Conservation (phyloP, 2,329 filamentous ascomycete species). For the Nothopassalora personata region DNA sequence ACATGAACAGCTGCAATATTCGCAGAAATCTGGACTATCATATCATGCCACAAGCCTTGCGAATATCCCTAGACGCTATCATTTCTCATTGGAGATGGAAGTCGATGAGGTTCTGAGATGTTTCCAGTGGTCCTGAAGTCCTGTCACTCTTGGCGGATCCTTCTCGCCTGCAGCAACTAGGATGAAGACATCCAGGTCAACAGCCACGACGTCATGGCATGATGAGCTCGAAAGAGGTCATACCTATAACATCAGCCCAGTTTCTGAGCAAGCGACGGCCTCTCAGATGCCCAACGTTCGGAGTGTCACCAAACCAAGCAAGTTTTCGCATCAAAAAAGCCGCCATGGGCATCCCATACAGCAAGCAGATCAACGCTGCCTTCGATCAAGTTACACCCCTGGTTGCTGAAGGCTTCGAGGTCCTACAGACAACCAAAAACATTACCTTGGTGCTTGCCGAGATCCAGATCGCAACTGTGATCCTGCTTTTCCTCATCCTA, state of each 20-base stretch:
- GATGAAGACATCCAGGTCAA: not conserved
- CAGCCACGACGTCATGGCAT: not conserved
- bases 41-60: too few species aligned
- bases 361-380: conserved; percentile 47
- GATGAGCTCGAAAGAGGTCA: not conserved
- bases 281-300: not conserved
- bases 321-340: not conserved
- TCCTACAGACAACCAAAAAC: conserved; percentile 47
- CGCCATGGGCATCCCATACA: conserved; percentile 52
- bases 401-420: conserved; percentile 45
- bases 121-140: not conserved
- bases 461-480: conserved; percentile 44
- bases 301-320: not conserved
- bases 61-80: too few species aligned
- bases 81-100: not conserved
- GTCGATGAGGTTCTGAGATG: not conserved
- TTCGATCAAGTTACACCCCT: conserved; percentile 51
- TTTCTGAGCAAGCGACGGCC: not conserved
- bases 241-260: not conserved
- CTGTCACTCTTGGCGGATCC: not conserved
- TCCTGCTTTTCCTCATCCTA: conserved; percentile 40
- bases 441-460: conserved; percentile 45
- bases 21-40: too few species aligned
- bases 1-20: too few species aligned
- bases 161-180: not conserved